These are phyloP conservation scores for Harringtonia aguacate DNA, from an alignment of 2,329 filamentous ascomycete species.

Conservation along the genomic window DNA sequence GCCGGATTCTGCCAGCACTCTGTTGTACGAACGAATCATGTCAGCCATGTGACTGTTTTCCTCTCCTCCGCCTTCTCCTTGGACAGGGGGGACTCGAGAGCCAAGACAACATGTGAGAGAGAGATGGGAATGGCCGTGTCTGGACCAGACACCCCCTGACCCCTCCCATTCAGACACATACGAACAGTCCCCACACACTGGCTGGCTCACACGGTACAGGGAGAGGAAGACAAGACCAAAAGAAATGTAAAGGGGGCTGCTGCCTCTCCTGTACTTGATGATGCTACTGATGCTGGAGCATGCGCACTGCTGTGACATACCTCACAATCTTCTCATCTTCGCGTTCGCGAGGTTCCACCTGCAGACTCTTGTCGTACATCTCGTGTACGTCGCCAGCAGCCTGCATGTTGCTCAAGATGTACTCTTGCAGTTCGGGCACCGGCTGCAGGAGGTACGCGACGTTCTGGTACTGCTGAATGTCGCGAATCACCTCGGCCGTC, in stretches of 20 bases:
- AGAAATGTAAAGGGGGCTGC: neutral
- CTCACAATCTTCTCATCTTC: constrained; percentile 99
- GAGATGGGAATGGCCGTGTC: neutral
- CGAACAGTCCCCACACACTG: neutral
- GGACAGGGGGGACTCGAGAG: neutral
- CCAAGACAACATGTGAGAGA: neutral
- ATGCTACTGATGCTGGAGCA: constrained; percentile 1
- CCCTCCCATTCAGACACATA: too few relatives aligned
- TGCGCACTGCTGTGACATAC: constrained; percentile 35
- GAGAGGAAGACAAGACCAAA: neutral
- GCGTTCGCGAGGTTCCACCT: constrained; percentile 86
- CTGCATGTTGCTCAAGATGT: constrained; percentile 94
- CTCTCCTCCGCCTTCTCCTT: neutral
- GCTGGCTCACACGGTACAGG: neutral
- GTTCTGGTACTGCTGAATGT: constrained; percentile 98
- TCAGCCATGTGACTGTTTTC: constrained; percentile 2
- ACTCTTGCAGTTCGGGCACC: constrained; percentile 88
- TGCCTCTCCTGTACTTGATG: neutral
- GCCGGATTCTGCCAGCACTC: constrained; percentile 22
- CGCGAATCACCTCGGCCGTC: constrained; percentile 94
- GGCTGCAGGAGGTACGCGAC: constrained; percentile 88
- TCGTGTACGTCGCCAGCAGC: constrained; percentile 92
- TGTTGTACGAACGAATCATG: constrained; percentile 7
- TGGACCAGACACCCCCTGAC: too few relatives aligned
- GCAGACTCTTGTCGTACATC: constrained; percentile 97